phyloP scores from a whole-genome alignment of 1,284 basidiomycete species.

The Moesziomyces globuligerus region DNA sequence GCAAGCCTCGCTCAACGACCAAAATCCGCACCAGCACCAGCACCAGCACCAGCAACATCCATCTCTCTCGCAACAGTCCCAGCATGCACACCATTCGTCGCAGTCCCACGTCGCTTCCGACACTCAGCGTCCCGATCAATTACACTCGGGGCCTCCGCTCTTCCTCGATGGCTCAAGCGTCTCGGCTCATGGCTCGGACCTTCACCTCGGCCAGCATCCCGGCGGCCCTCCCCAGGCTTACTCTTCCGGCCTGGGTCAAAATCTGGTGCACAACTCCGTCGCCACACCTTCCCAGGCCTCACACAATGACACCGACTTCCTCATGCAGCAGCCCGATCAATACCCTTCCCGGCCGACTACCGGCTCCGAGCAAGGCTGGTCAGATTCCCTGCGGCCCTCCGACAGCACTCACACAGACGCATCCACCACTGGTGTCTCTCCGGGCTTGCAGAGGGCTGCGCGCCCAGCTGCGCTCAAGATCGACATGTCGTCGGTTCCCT shows the following conservation, averaged over 20 bases:
- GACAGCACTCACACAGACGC: conserved; percentile 2
- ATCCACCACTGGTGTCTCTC: neutral
- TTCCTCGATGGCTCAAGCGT: conserved; percentile 9
- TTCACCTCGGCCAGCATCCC: neutral
- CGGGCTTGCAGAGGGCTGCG: conserved; percentile 17
- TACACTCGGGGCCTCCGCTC: conserved; percentile 8
- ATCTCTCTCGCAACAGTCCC: conserved; percentile 2
- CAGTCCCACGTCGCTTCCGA: neutral
- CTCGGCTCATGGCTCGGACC: conserved; percentile 6
- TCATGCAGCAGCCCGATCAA: conserved; percentile 10
- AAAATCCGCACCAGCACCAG: conserved; percentile 7
- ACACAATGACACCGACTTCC: conserved; percentile 1
- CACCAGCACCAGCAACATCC: conserved; percentile 1
- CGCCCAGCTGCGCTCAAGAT: conserved; percentile 42
- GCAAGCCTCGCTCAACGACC: neutral
- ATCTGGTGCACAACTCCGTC: neutral
- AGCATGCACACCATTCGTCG: neutral
- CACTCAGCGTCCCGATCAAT: neutral
- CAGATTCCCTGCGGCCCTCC: conserved; percentile 4
- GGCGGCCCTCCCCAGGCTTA: conserved; percentile 1
- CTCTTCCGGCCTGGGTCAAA: conserved; percentile 1
- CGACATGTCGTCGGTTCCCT: conserved; percentile 22
- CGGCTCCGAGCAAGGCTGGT: conserved; percentile 35
- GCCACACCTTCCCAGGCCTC: neutral
- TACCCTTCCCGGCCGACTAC: conserved; percentile 23